Evolutionary conservation across 768 basidiomycete genomes (phyloP).

Genomic region (Rhodotorula graminis): DNA sequence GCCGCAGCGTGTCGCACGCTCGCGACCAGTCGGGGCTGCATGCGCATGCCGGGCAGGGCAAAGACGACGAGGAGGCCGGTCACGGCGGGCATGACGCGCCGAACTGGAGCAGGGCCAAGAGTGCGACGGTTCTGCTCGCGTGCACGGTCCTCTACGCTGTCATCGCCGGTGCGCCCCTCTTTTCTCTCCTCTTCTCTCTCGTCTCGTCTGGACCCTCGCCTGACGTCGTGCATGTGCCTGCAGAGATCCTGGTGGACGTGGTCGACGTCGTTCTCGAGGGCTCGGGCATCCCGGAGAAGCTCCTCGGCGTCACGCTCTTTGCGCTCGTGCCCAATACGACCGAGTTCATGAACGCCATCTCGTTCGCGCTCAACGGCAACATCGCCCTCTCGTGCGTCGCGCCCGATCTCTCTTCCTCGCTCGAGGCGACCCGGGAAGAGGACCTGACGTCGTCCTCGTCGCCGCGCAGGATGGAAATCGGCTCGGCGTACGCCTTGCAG

Average conservation of each 20-base stretch:
- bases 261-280: slow-evolving; percentile 88
- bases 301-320: slow-evolving; percentile 91
- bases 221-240: not conserved
- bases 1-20: slow-evolving; percentile 53
- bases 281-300: slow-evolving; percentile 93
- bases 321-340: slow-evolving; percentile 98
- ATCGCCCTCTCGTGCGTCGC: slow-evolving; percentile 78
- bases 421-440: accelerated
- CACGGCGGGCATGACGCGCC: slow-evolving; percentile 90
- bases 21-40: slow-evolving; percentile 48
- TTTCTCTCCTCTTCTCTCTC: not conserved
- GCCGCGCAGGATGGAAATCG: slow-evolving; percentile 85
- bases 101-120: slow-evolving; percentile 85
- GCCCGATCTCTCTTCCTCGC: not conserved
- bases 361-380: slow-evolving; percentile 92
- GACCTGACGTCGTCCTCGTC: not conserved
- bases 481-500: slow-evolving; percentile 96
- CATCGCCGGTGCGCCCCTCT: slow-evolving; percentile 72
- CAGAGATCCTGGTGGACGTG: slow-evolving; percentile 89
- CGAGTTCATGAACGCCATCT: slow-evolving; percentile 89
- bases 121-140: slow-evolving; percentile 77
- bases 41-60: slow-evolving; percentile 37
- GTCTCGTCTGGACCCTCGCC: no score
- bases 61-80: slow-evolving; percentile 54
- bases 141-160: slow-evolving; percentile 91